Percentiles rank a stretch among this genome's conserved stretches.
These are phyloP conservation scores for Cystobasidiaceae sp. DNA, from an alignment of 1,284 basidiomycete genomes.

Conservation along the genomic window DNA sequence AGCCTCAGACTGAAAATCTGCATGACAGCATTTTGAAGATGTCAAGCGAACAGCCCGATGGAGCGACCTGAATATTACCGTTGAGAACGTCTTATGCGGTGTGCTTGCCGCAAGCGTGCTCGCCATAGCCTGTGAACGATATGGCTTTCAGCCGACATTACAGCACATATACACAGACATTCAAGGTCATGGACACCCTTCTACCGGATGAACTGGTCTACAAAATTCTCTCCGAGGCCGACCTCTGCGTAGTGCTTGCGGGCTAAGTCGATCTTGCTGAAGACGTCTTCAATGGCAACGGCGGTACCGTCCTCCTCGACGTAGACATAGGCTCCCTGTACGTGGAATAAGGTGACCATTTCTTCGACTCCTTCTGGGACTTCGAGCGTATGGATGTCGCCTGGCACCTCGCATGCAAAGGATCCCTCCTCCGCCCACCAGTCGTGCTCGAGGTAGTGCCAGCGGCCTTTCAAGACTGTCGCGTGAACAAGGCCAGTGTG, in stretches of 20 bases:
- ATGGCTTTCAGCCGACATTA: no score
- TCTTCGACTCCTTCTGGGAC: conserved; percentile 38
- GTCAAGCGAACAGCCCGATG: neutral
- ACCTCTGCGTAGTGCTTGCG: conserved; percentile 37
- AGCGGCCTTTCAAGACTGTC: conserved; percentile 34
- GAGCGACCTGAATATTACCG: no score
- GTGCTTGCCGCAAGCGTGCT: no score
- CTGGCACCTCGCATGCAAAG: conserved; percentile 37
- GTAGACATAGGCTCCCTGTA: conserved; percentile 38
- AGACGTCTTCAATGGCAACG: conserved; percentile 37
- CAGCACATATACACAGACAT: neutral
- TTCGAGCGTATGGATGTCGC: conserved; percentile 38
- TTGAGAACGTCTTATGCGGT: no score
- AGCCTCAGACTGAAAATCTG: neutral
- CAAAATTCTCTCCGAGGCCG: conserved; percentile 36
- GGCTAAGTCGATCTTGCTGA: conserved; percentile 37
- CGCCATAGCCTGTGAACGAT: no score
- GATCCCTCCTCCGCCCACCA: conserved; percentile 40
- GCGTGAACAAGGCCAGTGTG: conserved; percentile 39
- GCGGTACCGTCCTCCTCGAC: conserved; percentile 35
- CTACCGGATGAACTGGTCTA: conserved; percentile 36
- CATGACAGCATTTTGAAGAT: neutral
- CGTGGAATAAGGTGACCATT: conserved; percentile 40
- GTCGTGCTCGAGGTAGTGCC: conserved; percentile 39
- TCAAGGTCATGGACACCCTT: no score